phyloP scores from a whole-genome alignment of 331 rosid genomes.

The Ulmus americana region DNA sequence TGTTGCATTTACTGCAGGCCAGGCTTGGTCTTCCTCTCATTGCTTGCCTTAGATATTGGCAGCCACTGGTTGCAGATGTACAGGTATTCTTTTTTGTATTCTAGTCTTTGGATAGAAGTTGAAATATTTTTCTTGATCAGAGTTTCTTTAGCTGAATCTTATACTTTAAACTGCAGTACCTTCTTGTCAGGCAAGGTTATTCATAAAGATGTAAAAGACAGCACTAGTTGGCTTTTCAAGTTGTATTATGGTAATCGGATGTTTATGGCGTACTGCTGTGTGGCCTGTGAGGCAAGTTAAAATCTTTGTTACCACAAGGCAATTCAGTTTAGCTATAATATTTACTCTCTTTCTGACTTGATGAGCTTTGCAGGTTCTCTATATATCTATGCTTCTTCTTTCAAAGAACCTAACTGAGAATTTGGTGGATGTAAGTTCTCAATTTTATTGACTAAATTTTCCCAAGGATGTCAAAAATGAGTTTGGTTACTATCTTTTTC shows the following conservation, averaged over 20 bases:
- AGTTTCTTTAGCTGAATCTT: constrained; percentile 9
- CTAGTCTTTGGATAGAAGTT: constrained; percentile 2
- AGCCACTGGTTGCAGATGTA: constrained; percentile 99
- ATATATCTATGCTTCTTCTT: constrained; percentile 64
- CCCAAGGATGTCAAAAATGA: constrained; percentile 8
- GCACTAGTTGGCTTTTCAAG: constrained; percentile 87
- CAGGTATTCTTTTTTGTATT: constrained; percentile 42
- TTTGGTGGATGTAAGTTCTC: constrained; percentile 58
- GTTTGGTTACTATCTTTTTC: constrained; percentile 15
- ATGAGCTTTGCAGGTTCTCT: constrained; percentile 61
- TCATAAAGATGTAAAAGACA: constrained; percentile 94
- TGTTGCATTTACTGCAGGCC: constrained; percentile 48
- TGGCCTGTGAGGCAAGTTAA: constrained; percentile 76
- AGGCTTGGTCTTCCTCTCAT: constrained; percentile 64
- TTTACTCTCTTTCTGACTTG: constrained; percentile 18
- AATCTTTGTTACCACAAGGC: background rate
- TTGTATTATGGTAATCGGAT: constrained; percentile 82
- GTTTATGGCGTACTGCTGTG: constrained; percentile 96
- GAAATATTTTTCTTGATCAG: constrained; percentile 9
- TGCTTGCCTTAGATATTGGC: constrained; percentile 81
- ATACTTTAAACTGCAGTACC: constrained; percentile 50
- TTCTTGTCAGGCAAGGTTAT: constrained; percentile 76
- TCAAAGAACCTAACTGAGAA: constrained; percentile 56
- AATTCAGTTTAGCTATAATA: constrained; percentile 1
- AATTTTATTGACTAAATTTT: constrained; percentile 1